phyloP scores from a whole-genome alignment of 2,329 filamentous ascomycete species.

The Fusarium buxicola region DNA sequence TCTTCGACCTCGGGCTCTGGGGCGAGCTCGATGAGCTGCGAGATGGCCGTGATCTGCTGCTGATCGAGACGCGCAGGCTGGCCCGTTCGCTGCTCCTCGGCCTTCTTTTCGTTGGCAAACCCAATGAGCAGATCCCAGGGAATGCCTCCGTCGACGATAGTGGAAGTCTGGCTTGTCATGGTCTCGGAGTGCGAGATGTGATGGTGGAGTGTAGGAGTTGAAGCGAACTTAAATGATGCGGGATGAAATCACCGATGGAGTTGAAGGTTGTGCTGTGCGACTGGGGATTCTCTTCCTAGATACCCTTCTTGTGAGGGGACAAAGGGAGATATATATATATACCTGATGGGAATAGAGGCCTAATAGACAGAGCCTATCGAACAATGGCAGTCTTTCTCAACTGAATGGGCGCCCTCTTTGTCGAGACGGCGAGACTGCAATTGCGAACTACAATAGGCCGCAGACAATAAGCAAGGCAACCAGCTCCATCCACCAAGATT shows the following conservation, averaged over 20 bases:
- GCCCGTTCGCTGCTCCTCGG: slow-evolving; percentile 24
- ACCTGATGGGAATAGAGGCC: background rate
- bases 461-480: background rate
- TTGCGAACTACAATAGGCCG: slow-evolving; percentile 24
- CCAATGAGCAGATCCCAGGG: slow-evolving; percentile 37
- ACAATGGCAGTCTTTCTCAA: background rate
- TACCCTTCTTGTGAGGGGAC: slow-evolving; percentile 1
- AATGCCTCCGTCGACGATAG: slow-evolving; percentile 5
- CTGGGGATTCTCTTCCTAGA: background rate
- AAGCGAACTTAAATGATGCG: background rate
- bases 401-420: slow-evolving; percentile 5
- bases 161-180: slow-evolving; percentile 7
- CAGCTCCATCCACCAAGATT: background rate
- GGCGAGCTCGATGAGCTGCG: slow-evolving; percentile 51
- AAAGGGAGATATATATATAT: background rate
- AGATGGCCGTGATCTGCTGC: slow-evolving; percentile 55
- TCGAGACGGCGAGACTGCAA: slow-evolving; percentile 9
- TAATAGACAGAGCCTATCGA: background rate
- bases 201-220: slow-evolving; percentile 1
- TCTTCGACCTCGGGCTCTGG: slow-evolving; percentile 45
- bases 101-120: slow-evolving; percentile 33
- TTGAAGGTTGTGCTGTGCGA: background rate
- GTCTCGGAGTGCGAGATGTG: background rate
- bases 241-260: slow-evolving; percentile 4
- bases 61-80: slow-evolving; percentile 53